phyloP scores from a whole-genome alignment of 768 basidiomycete genomes.

The Arthromyces matolae region DNA sequence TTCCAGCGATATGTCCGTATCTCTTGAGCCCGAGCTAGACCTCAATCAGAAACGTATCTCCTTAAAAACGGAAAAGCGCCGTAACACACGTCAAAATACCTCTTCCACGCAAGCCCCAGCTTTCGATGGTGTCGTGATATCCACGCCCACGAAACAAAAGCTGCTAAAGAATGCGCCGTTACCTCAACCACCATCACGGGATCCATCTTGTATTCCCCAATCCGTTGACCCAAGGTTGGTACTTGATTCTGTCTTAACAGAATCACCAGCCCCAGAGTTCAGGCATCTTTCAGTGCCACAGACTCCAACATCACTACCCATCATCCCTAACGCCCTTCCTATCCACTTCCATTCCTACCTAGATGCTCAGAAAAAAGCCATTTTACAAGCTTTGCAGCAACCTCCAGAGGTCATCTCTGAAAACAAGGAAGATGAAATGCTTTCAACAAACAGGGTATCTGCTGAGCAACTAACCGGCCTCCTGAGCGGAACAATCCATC shows the following conservation, averaged over 20 bases:
- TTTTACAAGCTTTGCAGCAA: constrained; percentile 43
- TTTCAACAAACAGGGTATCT: constrained; percentile 48
- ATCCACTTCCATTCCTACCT: constrained; percentile 43
- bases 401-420: constrained; percentile 11
- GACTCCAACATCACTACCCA: constrained; percentile 15
- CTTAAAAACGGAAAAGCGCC: not conserved
- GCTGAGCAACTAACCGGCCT: constrained; percentile 58
- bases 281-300: no score
- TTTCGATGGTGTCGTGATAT: no score
- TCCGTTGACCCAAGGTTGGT: no score
- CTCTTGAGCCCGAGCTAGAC: no score
- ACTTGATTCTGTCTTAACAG: not conserved
- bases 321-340: constrained; percentile 30
- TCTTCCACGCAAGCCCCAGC: no score
- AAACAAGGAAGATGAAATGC: constrained; percentile 25
- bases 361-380: constrained; percentile 53
- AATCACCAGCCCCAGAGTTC: constrained; percentile 1
- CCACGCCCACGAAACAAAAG: no score
- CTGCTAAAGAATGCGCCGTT: no score
- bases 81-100: no score
- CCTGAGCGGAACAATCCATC: constrained; percentile 65
- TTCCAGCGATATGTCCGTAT: no score
- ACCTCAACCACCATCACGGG: no score
- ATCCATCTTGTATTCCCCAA: no score
- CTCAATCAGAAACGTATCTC: no score